Base-by-base conservation (phyloP, 2,329 filamentous ascomycete genomes). In the Penicillium sp. region DNA sequence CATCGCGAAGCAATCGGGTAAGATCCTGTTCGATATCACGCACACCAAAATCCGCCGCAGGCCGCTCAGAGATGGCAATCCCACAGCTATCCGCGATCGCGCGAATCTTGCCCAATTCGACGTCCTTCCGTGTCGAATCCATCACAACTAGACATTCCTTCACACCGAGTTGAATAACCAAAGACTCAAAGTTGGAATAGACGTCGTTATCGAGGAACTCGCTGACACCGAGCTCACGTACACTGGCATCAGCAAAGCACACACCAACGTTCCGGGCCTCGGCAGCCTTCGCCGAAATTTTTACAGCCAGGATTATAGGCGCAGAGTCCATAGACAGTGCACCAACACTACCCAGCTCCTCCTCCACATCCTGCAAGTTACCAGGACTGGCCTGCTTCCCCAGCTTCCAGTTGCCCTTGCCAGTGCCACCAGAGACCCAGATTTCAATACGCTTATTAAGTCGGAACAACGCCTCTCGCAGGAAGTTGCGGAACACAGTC, bases 191-290 rank as follows among this genome's bases (percentile, higher is more conserved):
- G 71, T 99, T 99, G 47, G 93, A 97, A 76, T 95, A 99, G 9
- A 96, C 80, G 69, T 99, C 94, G 67, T 97, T 99, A 79, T 99
- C 94, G n/a, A 96, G 83, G 61, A 99, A 99, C 69, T 99, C 95
- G 78, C 90, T 96, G 49, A 99, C 91, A 8, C 94, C 94, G 2
- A 99, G 81, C 76, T 99, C 94, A 47, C 94, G 83, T 24, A 97
- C 93, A 61, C 90, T 96, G 1, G 95, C 94, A 77, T 99, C 94
- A 7, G 94, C 95, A 69, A 99, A 99, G 74, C 94, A 97, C 5
- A 99, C 93, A 8, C 94, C 94, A 0, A 99, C 88, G 59, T 83
- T 89, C 42, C 94, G 83, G 6, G 88, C 89, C 70, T 97, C 93
- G 0, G 83, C 83, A 1, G 90, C 89, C 69, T 89, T 95, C n/a